Evolutionary conservation across 2,329 filamentous ascomycete species (phyloP), one percentile per base, ranked within the genome.

Genomic region (Aspergillus sp.): DNA sequence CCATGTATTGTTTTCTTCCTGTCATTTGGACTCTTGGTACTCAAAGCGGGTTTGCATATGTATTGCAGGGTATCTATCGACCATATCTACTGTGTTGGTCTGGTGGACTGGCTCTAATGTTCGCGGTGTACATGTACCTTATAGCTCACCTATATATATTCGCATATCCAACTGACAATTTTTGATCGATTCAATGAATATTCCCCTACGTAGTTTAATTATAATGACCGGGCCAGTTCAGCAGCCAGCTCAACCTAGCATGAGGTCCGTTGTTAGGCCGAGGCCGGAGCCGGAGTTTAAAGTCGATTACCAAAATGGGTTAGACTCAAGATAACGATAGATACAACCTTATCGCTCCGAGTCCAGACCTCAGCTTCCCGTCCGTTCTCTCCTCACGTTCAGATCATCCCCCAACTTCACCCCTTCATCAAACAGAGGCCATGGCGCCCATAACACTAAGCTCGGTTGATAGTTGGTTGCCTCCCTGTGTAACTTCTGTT

Each of bases 391-490:
- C 49, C 46, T 44, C 21, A 44, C 14, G 35, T 31, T 23, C 35
- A 37, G 35, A 37, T n/a, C 40, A 15, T 21, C 41, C 15, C 44
- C 15, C 44, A 48, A 35, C 23, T 25, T 47, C 41, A 46, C 7
- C 12, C 27, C 40, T 5, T 6, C 41, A 21, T 12, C 35, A 37
- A 37, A 14, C 35, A 15, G 35, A 21, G 31, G 61, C 4, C 45
- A 76, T 76, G 74, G 73, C 73, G 19, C 73, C 73, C 27, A 63
- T 73, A 47, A 68, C 68, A 11, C 60, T 75, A 48, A 71, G 64
- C 56, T 68, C 65, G 25, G 65, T 76, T 11, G 74, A 76, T 51
- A 65, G 74, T 76, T 58, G 57, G 70, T 62, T 6, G 17, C 23
- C n/a, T 19, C 21, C 43, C 37, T 17, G 4, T 46, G 2, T 15